Conservation (phyloP, 768 basidiomycete genomes). For the Mycena vulgaris region DNA sequence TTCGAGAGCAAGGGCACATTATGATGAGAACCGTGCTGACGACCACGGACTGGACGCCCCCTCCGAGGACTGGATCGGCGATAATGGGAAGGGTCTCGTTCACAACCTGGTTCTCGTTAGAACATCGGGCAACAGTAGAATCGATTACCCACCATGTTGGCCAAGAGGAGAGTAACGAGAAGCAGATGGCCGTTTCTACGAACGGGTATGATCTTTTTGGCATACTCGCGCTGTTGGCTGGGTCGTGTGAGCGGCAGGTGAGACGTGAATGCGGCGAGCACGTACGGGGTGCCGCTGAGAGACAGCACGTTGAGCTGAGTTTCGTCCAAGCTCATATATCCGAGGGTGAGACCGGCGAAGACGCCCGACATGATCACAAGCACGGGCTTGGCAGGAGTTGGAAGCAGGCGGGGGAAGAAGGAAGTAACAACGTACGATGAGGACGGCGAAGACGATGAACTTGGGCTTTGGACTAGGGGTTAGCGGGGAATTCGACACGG, state of each 20-base stretch:
- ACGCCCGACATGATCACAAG: constrained; percentile 88
- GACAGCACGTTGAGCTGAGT: constrained; percentile 91
- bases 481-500: constrained; percentile 14
- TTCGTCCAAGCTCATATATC: constrained; percentile 94
- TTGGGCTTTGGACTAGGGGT: background rate
- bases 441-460: constrained; percentile 58
- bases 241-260: constrained; percentile 3
- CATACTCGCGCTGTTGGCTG: constrained; percentile 85
- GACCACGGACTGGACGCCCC: constrained; percentile 83
- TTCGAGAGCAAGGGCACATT: constrained; percentile 67
- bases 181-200: constrained; percentile 88
- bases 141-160: constrained; percentile 77
- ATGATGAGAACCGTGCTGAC: constrained; percentile 90
- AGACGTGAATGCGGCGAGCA: constrained; percentile 10
- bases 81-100: constrained; percentile 59
- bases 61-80: constrained; percentile 85
- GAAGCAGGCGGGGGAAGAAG: background rate
- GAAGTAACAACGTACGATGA: constrained; percentile 61
- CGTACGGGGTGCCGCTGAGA: constrained; percentile 87
- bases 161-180: constrained; percentile 87
- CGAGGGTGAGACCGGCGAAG: constrained; percentile 93
- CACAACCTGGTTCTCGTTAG: constrained; percentile 43
- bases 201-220: constrained; percentile 88
- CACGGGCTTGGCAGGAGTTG: constrained; percentile 60
- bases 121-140: constrained; percentile 87